Evolutionary conservation across 768 basidiomycete genomes (phyloP).

Genomic region (Artomyces pyxidatus): DNA sequence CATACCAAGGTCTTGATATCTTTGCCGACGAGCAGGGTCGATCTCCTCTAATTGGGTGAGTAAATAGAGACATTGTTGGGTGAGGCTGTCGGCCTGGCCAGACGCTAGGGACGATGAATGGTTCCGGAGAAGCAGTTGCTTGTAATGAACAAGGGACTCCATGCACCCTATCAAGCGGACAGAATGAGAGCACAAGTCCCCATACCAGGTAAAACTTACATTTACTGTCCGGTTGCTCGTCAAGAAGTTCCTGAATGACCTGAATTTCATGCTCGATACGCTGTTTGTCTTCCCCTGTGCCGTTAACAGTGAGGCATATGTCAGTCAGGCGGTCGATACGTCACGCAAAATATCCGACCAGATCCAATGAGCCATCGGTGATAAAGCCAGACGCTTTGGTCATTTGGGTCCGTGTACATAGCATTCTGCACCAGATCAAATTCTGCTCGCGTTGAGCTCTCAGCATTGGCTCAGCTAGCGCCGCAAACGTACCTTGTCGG

Average conservation of each 20-base stretch:
- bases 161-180: constrained; percentile 67
- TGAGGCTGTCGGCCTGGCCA: constrained; percentile 23
- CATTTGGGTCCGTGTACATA: constrained; percentile 92
- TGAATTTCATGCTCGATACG: constrained; percentile 68
- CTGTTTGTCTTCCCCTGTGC: constrained; percentile 46
- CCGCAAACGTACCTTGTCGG: constrained; percentile 51
- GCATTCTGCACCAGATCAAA: constrained; percentile 90
- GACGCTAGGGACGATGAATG: constrained; percentile 29
- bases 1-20: constrained; percentile 63
- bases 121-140: constrained; percentile 52
- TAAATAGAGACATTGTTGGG: constrained; percentile 40
- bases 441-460: constrained; percentile 39
- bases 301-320: neutral
- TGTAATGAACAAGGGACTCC: constrained; percentile 85
- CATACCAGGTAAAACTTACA: constrained; percentile 41
- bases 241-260: constrained; percentile 74
- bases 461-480: neutral
- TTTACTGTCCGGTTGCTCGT: constrained; percentile 89
- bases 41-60: constrained; percentile 48
- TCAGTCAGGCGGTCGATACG: neutral
- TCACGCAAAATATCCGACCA: constrained; percentile 35
- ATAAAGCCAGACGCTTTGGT: constrained; percentile 98
- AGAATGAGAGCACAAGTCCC: neutral
- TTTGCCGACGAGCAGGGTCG: constrained; percentile 55
- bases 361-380: constrained; percentile 93